These are phyloP conservation scores for Phlebiopsis gigantea DNA, from an alignment of 768 basidiomycete genomes.

Conservation along the genomic window DNA sequence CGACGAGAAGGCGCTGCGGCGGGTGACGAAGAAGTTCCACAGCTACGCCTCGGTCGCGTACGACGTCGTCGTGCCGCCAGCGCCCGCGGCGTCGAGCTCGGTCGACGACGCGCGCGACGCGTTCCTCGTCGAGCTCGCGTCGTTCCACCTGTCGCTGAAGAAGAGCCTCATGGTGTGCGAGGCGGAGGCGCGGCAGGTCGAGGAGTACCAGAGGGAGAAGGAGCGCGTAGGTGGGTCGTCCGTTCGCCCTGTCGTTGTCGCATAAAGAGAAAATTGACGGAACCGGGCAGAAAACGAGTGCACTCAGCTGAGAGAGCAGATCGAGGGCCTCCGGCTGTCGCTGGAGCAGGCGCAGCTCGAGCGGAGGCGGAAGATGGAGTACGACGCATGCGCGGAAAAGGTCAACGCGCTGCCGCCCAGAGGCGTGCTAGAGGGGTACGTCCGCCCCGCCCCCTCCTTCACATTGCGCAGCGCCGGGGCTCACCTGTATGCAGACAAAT, in stretches of 20 bases:
- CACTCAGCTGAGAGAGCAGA: conserved; percentile 58
- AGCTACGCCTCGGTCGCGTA: conserved; percentile 58
- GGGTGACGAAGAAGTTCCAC: conserved; percentile 80
- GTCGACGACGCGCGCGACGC: conserved; percentile 74
- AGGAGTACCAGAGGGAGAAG: conserved; percentile 73
- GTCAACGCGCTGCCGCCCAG: conserved; percentile 73
- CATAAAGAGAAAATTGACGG: conserved; percentile 9
- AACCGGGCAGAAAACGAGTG: conserved; percentile 62
- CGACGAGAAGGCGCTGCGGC: conserved; percentile 73
- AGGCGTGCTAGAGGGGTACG: conserved; percentile 73
- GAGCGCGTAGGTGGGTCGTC: conserved; percentile 58
- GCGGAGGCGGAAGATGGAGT: conserved; percentile 78
- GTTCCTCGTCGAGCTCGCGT: conserved; percentile 71
- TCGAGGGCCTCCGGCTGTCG: conserved; percentile 69
- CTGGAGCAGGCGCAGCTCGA: conserved; percentile 76
- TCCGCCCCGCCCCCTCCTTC: conserved; percentile 13
- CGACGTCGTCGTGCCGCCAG: conserved; percentile 30
- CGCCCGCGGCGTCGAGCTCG: conserved; percentile 23
- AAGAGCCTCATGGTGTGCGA: conserved; percentile 82
- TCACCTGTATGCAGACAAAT: conserved; percentile 46
- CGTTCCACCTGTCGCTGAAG: conserved; percentile 69
- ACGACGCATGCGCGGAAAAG: conserved; percentile 79
- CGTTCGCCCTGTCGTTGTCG: background rate
- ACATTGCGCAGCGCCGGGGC: background rate
- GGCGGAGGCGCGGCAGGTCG: conserved; percentile 80